Conservation (phyloP, 108 stramenopile species). For the Nitzschia inconspicua region DNA sequence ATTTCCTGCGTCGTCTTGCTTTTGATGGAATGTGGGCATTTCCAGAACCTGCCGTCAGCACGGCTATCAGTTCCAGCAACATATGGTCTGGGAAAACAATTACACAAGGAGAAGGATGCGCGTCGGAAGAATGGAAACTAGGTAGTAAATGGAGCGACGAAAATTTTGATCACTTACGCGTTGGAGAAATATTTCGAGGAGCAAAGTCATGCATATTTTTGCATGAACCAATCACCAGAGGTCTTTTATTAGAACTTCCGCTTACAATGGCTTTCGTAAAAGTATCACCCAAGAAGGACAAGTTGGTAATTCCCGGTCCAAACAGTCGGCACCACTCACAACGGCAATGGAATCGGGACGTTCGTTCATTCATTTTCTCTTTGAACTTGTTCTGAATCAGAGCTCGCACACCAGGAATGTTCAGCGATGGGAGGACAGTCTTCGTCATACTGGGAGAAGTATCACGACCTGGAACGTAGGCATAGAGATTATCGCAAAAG, state of each 20-base stretch:
- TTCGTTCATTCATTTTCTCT: slow-evolving; percentile 18
- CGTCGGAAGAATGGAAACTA: too few species aligned
- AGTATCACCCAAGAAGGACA: slow-evolving; percentile 30
- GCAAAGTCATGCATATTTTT: slow-evolving; percentile 23
- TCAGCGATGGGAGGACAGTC: background rate
- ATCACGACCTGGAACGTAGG: slow-evolving; percentile 21
- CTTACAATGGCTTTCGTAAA: slow-evolving; percentile 21
- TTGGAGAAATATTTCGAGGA: slow-evolving; percentile 22
- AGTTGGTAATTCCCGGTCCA: slow-evolving; percentile 17
- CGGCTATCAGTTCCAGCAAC: slow-evolving; percentile 15
- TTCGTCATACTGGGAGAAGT: background rate
- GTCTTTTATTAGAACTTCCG: slow-evolving; percentile 3
- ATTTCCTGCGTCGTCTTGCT: slow-evolving; percentile 23
- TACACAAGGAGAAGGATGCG: too few species aligned
- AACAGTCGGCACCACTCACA: slow-evolving; percentile 33
- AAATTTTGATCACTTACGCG: too few species aligned
- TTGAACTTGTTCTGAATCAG: slow-evolving; percentile 15
- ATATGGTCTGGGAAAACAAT: too few species aligned
- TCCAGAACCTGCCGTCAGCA: slow-evolving; percentile 26
- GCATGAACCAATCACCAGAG: slow-evolving; percentile 24
- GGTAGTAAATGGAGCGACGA: too few species aligned
- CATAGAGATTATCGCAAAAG: slow-evolving; percentile 41
- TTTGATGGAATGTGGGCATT: slow-evolving; percentile 26
- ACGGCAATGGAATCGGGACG: slow-evolving; percentile 18
- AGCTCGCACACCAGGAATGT: slow-evolving; percentile 19